A percentile compares a stretch with the other conserved stretches of the same genome.
phyloP scores from a whole-genome alignment of 2,329 filamentous ascomycete species.

The Alternaria burnsii region DNA sequence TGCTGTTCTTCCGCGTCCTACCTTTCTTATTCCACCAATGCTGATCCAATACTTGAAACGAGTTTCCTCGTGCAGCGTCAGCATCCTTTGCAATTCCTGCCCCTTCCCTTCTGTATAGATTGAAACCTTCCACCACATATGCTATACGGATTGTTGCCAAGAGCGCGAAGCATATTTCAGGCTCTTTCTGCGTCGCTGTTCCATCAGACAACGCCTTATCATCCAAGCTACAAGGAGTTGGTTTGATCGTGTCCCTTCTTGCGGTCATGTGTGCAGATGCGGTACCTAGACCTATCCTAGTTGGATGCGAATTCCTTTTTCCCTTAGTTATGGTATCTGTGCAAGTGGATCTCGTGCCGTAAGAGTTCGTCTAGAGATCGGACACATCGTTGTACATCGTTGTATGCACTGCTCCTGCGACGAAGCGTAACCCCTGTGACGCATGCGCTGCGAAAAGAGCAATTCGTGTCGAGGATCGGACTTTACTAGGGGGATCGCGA shows the following conservation, averaged over 20 bases:
- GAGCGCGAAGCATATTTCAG: background rate
- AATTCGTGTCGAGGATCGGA: constrained; percentile 13
- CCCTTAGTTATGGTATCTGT: background rate
- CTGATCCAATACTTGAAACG: background rate
- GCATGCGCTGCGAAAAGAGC: background rate
- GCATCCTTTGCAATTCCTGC: background rate
- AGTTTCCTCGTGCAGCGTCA: background rate
- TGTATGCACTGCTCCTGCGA: background rate
- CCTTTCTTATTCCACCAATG: background rate
- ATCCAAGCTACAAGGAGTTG: no score
- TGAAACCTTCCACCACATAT: background rate
- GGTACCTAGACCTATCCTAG: background rate
- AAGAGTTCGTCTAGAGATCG: constrained; percentile 4
- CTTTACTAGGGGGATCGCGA: constrained; percentile 11
- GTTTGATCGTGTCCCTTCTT: background rate
- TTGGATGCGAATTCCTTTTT: background rate
- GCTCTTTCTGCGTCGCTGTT: background rate
- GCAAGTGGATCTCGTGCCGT: background rate
- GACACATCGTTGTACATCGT: constrained; percentile 6
- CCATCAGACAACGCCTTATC: no score
- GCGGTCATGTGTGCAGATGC: background rate
- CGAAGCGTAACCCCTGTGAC: background rate
- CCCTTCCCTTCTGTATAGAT: background rate
- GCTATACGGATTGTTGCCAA: background rate
- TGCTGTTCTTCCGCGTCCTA: background rate